Evolutionary conservation across 345 rosid genomes (phyloP).

Genomic region (Rubroshorea leprosula): DNA sequence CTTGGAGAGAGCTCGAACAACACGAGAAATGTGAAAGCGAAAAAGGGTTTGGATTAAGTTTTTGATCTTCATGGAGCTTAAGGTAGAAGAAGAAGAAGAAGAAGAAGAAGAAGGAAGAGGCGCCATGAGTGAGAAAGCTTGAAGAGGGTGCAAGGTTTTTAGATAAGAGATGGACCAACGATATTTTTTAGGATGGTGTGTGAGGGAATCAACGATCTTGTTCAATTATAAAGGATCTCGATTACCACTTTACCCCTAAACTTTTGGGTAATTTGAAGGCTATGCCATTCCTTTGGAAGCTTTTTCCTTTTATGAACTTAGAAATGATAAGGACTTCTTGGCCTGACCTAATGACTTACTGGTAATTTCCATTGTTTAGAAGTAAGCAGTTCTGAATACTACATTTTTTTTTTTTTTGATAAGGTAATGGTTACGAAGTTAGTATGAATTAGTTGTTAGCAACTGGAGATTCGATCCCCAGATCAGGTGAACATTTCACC

Average conservation of each 20-base stretch:
- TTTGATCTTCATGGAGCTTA: constrained; percentile 52
- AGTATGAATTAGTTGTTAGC: too few species aligned
- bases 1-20: constrained; percentile 43
- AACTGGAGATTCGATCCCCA: too few species aligned
- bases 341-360: too few species aligned
- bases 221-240: constrained; percentile 25
- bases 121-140: constrained; percentile 21
- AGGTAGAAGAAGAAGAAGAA: constrained; percentile 33
- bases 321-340: constrained; percentile 16
- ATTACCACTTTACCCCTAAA: constrained; percentile 32
- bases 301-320: constrained; percentile 18
- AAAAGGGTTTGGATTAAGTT: constrained; percentile 52
- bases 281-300: constrained; percentile 35
- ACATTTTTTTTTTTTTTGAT: too few species aligned
- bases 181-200: constrained; percentile 4
- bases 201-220: constrained; percentile 2
- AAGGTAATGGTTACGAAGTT: too few species aligned
- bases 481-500: too few species aligned
- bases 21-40: constrained; percentile 46
- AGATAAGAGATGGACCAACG: constrained; percentile 24
- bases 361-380: too few species aligned
- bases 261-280: constrained; percentile 32
- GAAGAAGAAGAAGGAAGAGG: too few species aligned
- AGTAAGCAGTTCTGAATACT: too few species aligned
- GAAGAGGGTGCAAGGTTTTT: constrained; percentile 24